Evolutionary conservation across 192 early-diverging fungal species (phyloP).

Genomic region (Lobosporangium transversale): DNA sequence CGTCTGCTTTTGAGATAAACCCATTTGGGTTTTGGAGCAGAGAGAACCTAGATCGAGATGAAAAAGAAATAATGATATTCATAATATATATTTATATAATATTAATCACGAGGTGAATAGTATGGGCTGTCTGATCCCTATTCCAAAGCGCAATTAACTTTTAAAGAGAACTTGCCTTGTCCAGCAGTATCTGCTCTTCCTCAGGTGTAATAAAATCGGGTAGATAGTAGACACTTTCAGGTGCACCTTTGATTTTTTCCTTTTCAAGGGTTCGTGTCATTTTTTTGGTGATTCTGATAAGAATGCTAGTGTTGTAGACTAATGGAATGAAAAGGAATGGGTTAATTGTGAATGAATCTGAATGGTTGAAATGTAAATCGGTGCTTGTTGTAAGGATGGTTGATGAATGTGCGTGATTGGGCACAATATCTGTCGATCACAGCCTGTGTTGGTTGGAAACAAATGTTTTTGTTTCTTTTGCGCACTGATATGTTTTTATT

Average conservation of each 20-base stretch:
- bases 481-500: too few species aligned
- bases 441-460: too few species aligned
- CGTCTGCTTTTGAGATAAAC: conserved; percentile 60
- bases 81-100: not conserved
- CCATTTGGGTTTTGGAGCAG: conserved; percentile 61
- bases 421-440: too few species aligned
- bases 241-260: conserved; percentile 18
- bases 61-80: not conserved
- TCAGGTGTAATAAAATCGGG: conserved; percentile 49
- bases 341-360: not conserved
- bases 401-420: too few species aligned
- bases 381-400: too few species aligned
- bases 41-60: conserved; percentile 38
- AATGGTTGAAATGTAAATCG: too few species aligned
- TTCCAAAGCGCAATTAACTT: not conserved
- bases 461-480: too few species aligned
- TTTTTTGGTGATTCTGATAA: not conserved
- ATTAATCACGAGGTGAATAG: not conserved
- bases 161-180: conserved; percentile 29
- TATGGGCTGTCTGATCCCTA: not conserved
- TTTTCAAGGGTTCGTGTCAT: conserved; percentile 19
- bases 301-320: not conserved
- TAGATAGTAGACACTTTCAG: conserved; percentile 52
- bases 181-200: conserved; percentile 48
- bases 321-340: not conserved